Percentiles rank a stretch among this genome's conserved stretches.
These are phyloP conservation scores for Penicillium sp. DNA, from an alignment of 2,329 filamentous ascomycete species.

Conservation along the genomic window DNA sequence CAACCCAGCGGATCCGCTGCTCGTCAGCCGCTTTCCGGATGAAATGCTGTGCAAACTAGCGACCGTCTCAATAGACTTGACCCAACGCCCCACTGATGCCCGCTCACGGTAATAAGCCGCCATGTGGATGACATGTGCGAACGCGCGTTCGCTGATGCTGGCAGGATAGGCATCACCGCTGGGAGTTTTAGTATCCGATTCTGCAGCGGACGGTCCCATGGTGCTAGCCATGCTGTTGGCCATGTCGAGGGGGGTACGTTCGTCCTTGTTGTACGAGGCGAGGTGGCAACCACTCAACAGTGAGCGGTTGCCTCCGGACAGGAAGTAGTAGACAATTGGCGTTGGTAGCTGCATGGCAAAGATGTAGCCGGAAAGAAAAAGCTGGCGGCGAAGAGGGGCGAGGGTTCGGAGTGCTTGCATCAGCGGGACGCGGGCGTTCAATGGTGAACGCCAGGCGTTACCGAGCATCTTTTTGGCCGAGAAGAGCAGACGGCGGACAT, in stretches of 20 bases:
- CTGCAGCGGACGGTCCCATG: conserved; percentile 50
- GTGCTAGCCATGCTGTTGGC: conserved; percentile 52
- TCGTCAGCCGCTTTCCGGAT: conserved; percentile 31
- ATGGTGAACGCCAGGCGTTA: conserved; percentile 47
- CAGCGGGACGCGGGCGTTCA: conserved; percentile 45
- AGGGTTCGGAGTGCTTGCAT: conserved; percentile 45
- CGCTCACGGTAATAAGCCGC: conserved; percentile 56
- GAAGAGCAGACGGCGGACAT: conserved; percentile 40
- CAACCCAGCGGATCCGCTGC: conserved; percentile 39
- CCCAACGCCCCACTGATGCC: conserved; percentile 47
- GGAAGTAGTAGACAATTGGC: conserved; percentile 44
- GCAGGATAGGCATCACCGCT: conserved; percentile 40
- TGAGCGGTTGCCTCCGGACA: conserved; percentile 51
- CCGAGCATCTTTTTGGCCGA: conserved; percentile 52
- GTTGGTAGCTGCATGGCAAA: conserved; percentile 54
- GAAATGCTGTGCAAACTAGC: conserved; percentile 48
- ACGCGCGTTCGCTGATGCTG: conserved; percentile 41
- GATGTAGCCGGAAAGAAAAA: conserved; percentile 53
- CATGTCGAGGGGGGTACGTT: conserved; percentile 35
- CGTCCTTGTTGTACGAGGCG: conserved; percentile 34
- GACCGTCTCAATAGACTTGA: conserved; percentile 52
- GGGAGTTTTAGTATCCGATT: conserved; percentile 40
- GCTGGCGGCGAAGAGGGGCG: conserved; percentile 50
- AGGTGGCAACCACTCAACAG: conserved; percentile 47
- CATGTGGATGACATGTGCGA: conserved; percentile 51